Percentiles rank a stretch among this genome's conserved stretches.
Evolutionary conservation across 2,329 filamentous ascomycete genomes (phyloP).

Genomic region (Colletotrichum eremochloae): DNA sequence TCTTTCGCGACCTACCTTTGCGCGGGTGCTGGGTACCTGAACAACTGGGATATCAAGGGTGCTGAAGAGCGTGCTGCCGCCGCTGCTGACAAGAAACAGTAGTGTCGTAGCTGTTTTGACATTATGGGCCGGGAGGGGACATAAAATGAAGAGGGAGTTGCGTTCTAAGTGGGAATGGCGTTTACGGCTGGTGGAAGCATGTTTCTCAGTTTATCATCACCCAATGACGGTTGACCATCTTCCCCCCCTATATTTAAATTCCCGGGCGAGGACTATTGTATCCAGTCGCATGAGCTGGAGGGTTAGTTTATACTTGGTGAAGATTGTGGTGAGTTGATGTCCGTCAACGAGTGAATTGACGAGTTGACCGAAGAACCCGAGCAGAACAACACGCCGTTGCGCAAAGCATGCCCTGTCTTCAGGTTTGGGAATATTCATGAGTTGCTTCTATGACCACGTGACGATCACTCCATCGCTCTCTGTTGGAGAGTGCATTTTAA

Average conservation of each 20-base stretch:
- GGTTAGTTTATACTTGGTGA: too few relatives aligned
- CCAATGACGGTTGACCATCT: neutral
- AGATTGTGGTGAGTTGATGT: neutral
- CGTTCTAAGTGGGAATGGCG: constrained; percentile 1
- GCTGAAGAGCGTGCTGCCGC: constrained; percentile 45
- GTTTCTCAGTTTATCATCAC: neutral
- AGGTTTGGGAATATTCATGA: neutral
- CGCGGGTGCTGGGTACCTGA: constrained; percentile 75
- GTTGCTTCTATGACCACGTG: neutral
- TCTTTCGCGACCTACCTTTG: constrained; percentile 89
- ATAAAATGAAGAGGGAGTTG: too few relatives aligned
- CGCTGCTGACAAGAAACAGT: constrained; percentile 44
- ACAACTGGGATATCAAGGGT: constrained; percentile 71
- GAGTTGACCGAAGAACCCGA: neutral
- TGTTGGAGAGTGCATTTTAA: neutral
- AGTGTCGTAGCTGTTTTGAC: constrained; percentile 35
- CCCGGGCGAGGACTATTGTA: neutral
- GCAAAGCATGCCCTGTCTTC: neutral
- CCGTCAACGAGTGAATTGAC: neutral
- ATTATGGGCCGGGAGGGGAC: neutral
- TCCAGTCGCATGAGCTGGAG: neutral
- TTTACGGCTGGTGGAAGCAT: constrained; percentile 12
- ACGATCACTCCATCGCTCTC: neutral
- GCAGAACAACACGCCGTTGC: neutral
- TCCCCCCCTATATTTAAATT: neutral